Evolutionary conservation across 192 early-diverging fungal species (phyloP).

Genomic region (Backusella tuberculispora): DNA sequence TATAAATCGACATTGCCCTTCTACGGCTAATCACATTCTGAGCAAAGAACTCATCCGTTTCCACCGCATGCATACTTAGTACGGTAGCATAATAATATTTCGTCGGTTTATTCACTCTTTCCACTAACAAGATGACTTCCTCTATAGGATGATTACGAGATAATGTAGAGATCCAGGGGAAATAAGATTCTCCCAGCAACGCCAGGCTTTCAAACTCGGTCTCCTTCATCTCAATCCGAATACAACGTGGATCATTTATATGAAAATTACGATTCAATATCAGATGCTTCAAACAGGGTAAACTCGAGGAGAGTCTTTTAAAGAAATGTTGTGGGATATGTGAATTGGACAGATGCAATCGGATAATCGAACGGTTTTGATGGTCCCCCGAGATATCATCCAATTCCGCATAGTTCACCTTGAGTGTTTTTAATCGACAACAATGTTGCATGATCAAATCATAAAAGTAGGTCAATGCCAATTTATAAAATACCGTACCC

Average conservation of each 20-base stretch:
- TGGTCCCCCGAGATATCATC: neutral
- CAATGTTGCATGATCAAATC: neutral
- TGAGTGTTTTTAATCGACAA: neutral
- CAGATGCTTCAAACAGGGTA: neutral
- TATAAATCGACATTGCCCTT: neutral
- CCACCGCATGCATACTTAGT: neutral
- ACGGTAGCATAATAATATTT: neutral
- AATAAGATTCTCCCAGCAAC: neutral
- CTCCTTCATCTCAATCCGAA: neutral
- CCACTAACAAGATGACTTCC: neutral
- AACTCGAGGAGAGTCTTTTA: neutral
- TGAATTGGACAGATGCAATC: neutral
- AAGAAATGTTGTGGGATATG: neutral
- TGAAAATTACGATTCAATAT: neutral
- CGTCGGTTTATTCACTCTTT: neutral
- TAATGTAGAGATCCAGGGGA: neutral
- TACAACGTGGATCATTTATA: neutral
- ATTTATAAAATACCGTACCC: neutral
- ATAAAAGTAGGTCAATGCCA: neutral
- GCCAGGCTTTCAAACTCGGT: neutral
- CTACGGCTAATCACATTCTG: neutral
- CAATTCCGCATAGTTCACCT: constrained; percentile 7
- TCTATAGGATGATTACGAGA: neutral
- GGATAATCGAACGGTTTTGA: neutral
- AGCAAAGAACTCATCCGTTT: neutral